These are phyloP conservation scores for Lumnitzera racemosa DNA, from an alignment of 345 rosid species.

Conservation along the genomic window DNA sequence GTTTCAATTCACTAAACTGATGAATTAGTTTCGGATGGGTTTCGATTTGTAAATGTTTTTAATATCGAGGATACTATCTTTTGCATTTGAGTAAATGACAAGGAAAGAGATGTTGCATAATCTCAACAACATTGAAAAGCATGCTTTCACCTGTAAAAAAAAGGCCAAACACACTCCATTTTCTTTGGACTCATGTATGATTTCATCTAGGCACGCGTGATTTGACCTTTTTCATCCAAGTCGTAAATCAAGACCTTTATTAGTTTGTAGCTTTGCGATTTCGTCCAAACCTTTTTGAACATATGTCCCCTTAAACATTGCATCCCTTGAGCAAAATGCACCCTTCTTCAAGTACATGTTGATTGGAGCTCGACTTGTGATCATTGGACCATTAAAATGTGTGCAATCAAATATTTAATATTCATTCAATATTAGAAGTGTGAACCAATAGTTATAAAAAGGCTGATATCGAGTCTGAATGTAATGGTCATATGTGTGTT, in stretches of 20 bases:
- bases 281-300: neutral
- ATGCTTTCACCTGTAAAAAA: neutral
- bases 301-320: neutral
- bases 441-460: too few relatives aligned
- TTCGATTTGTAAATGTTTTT: too few relatives aligned
- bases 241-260: neutral
- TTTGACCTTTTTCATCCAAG: neutral
- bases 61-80: neutral
- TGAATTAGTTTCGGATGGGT: too few relatives aligned
- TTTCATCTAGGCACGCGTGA: constrained; percentile 18
- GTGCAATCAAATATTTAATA: too few relatives aligned
- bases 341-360: neutral
- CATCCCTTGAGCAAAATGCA: neutral
- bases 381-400: neutral
- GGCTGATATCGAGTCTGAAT: too few relatives aligned
- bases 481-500: too few relatives aligned
- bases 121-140: too few relatives aligned
- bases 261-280: neutral
- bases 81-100: neutral
- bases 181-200: constrained; percentile 18
- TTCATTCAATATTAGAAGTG: too few relatives aligned
- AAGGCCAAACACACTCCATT: neutral
- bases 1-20: too few relatives aligned
- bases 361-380: neutral
- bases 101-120: neutral